Evolutionary conservation across 345 rosid species (phyloP).

Genomic region (Moricandia arvensis): DNA sequence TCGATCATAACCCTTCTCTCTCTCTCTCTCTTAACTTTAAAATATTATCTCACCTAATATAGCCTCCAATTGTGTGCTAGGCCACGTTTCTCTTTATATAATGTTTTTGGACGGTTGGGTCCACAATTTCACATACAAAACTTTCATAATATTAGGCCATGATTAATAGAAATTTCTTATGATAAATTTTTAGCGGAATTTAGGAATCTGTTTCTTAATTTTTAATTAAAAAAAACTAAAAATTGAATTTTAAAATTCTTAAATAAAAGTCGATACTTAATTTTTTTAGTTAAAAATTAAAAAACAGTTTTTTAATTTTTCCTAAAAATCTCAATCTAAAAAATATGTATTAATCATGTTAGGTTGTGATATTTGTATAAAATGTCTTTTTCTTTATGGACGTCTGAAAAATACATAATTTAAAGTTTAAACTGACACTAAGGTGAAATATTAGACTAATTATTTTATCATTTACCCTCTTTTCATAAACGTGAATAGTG

Average conservation of each 20-base stretch:
- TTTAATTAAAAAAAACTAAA: too few species aligned
- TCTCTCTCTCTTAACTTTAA: background rate
- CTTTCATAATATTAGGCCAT: too few species aligned
- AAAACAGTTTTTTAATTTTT: too few species aligned
- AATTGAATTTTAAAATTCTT: too few species aligned
- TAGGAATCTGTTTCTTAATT: too few species aligned
- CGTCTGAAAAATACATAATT: background rate
- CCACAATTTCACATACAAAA: constrained; percentile 3
- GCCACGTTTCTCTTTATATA: constrained; percentile 16
- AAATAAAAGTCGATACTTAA: too few species aligned
- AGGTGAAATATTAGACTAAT: background rate
- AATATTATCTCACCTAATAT: background rate
- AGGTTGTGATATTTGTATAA: too few species aligned
- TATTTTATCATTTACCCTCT: background rate
- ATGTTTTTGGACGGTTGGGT: background rate
- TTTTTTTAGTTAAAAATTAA: too few species aligned
- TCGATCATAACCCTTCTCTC: background rate
- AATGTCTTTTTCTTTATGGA: background rate
- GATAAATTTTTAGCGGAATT: too few species aligned
- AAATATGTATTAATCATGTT: too few species aligned
- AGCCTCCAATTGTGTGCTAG: background rate
- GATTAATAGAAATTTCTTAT: too few species aligned
- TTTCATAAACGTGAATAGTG: background rate
- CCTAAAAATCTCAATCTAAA: too few species aligned
- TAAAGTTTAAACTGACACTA: background rate